These are phyloP conservation scores for Tetraselmis striata DNA, from an alignment of 139 green algal species.

Conservation along the genomic window DNA sequence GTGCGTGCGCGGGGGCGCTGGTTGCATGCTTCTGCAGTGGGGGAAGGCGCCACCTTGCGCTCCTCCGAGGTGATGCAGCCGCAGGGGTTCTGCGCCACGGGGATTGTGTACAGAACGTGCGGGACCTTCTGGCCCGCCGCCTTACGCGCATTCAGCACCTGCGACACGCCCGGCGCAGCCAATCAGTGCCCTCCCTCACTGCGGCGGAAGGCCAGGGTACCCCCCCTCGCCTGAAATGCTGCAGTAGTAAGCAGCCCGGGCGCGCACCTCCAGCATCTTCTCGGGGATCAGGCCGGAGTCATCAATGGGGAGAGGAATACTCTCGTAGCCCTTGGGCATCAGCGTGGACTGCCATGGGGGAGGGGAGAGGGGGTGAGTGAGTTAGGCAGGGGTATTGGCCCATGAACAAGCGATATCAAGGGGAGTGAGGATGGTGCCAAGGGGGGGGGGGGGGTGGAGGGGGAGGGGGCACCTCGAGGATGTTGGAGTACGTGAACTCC, in stretches of 20 bases:
- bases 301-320: neutral
- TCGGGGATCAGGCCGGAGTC: neutral
- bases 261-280: neutral
- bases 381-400: neutral
- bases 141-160: neutral
- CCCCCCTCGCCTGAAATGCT: too few species aligned
- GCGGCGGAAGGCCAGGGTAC: too few species aligned
- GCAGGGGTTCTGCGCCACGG: constrained; percentile 69
- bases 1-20: too few species aligned
- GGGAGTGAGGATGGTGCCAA: neutral
- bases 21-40: too few species aligned
- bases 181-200: neutral
- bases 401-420: neutral
- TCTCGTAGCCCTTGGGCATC: neutral
- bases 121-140: neutral
- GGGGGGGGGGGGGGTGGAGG: neutral
- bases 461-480: constrained; percentile 29
- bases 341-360: neutral
- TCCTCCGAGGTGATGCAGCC: constrained; percentile 34
- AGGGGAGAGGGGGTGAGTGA: neutral
- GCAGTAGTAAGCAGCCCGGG: neutral
- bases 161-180: too few species aligned
- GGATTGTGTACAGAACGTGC: constrained; percentile 63
- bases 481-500: constrained; percentile 64
- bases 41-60: constrained; percentile 32